phyloP scores from a whole-genome alignment of 2,329 filamentous ascomycete genomes.

The Dactylellina cionopaga region DNA sequence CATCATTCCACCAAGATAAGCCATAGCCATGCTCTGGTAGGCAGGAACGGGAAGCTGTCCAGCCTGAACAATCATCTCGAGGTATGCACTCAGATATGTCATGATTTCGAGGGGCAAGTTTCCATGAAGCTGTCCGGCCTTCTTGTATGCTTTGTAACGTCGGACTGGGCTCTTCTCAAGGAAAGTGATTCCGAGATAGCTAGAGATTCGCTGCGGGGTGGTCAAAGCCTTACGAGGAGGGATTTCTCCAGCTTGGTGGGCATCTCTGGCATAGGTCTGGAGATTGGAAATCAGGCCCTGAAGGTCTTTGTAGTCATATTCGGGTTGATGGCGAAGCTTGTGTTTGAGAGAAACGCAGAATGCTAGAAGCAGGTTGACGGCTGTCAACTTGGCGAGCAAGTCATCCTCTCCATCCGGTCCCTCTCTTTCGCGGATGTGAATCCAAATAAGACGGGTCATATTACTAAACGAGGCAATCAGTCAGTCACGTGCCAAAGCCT shows the following conservation, averaged over 20 bases:
- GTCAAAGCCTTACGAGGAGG: constrained; percentile 63
- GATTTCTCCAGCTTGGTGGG: constrained; percentile 60
- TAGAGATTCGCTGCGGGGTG: constrained; percentile 72
- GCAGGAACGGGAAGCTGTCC: constrained; percentile 68
- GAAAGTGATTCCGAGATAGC: constrained; percentile 80
- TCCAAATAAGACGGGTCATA: constrained; percentile 79
- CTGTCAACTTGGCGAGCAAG: constrained; percentile 74
- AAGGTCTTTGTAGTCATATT: constrained; percentile 79
- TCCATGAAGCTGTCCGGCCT: constrained; percentile 70
- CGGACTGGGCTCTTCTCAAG: constrained; percentile 82
- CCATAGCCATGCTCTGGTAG: constrained; percentile 69
- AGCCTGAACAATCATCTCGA: constrained; percentile 70
- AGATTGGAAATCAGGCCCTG: constrained; percentile 75
- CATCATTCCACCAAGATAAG: constrained; percentile 70
- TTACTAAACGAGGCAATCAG: constrained; percentile 60
- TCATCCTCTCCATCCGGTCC: constrained; percentile 71
- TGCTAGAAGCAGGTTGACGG: constrained; percentile 79
- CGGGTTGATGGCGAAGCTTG: constrained; percentile 83
- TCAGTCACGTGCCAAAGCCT: background rate
- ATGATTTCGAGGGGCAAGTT: constrained; percentile 86
- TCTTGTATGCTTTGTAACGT: constrained; percentile 75
- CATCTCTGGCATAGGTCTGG: constrained; percentile 74
- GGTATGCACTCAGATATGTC: constrained; percentile 74
- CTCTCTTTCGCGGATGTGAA: constrained; percentile 74
- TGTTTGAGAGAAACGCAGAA: constrained; percentile 84